Base-by-base conservation (phyloP, 495 filamentous ascomycete species). In the Thozetella sp. region DNA sequence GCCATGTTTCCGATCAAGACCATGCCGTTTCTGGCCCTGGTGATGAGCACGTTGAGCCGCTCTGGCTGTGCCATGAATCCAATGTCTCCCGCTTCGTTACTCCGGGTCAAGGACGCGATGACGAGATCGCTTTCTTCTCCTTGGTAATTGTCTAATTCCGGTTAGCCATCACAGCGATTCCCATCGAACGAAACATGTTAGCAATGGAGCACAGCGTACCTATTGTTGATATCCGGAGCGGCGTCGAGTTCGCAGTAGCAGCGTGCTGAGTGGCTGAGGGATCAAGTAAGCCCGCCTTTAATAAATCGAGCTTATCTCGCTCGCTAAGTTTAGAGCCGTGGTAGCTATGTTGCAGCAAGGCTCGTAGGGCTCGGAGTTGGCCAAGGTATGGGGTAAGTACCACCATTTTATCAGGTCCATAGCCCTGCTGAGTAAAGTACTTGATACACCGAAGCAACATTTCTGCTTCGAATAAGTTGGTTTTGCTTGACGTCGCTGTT, bases 101-200 rank as follows among this genome's bases (percentile, higher is more conserved):
- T 89, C 12, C 91, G 75, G 0, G 89, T 91, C 3, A 93, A 68
- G 0, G 83, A 84, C 0, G 72, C 86, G 30, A 94, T 78, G 1
- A 93, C 88, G 24, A 93, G 89, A 4, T 93, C 84, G 52, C 85
- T 89, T 58, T 94, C 90, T 62, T 94, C 90, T 2, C 91, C 91
- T 68, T 93, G 91, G 59, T 88, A 94, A 57, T 93, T 93, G 64
- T 93, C 89, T 88, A 20, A 15, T 48, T 19, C 30, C 9, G 30
- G 30, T 17, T 6, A 9, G 23, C 12, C 0, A 10, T 13, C 20
- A 27, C 13, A 24, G 17, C 2, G 13, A 54, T 51, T 51, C 48
- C 48, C 2, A 30, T 45, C 12, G 11, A 15, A 15, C 2, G 2
- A 30, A 6, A 20, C 0, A 23, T 10, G 0, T 10, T 6, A 24